phyloP scores from a whole-genome alignment of 805 yeast species.

The Zygoascus flipseniorum region DNA sequence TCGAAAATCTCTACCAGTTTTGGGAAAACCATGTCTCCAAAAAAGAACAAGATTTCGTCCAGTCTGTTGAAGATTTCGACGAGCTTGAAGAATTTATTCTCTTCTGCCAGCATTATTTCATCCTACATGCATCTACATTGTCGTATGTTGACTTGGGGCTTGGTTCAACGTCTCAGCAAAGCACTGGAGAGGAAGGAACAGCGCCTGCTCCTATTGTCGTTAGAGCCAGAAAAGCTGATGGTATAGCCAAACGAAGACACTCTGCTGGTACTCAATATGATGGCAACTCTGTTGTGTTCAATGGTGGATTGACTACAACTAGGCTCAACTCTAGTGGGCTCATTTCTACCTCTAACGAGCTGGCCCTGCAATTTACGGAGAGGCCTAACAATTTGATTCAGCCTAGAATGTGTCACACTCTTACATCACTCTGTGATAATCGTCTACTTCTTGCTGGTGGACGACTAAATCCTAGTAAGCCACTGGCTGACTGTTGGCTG shows the following conservation, averaged over 20 bases:
- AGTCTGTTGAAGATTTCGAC: slow-evolving; percentile 59
- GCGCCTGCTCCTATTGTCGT: background rate
- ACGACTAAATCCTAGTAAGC: slow-evolving; percentile 48
- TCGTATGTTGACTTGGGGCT: background rate
- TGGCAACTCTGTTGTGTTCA: slow-evolving; percentile 15
- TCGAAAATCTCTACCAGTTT: slow-evolving; percentile 46
- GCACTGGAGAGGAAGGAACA: background rate
- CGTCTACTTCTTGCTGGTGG: slow-evolving; percentile 52
- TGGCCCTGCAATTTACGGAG: background rate
- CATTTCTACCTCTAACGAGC: background rate
- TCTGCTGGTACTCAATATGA: slow-evolving; percentile 29
- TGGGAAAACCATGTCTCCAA: slow-evolving; percentile 44
- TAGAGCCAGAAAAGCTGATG: slow-evolving; percentile 5
- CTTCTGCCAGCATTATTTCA: slow-evolving; percentile 67
- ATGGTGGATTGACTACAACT: slow-evolving; percentile 31
- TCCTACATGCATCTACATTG: slow-evolving; percentile 48
- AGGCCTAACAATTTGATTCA: slow-evolving; percentile 4
- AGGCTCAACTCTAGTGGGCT: slow-evolving; percentile 13
- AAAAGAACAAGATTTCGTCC: slow-evolving; percentile 35
- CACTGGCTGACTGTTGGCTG: slow-evolving; percentile 38
- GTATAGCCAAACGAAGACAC: slow-evolving; percentile 31
- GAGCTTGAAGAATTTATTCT: slow-evolving; percentile 76
- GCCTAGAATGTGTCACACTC: slow-evolving; percentile 53
- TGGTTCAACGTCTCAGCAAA: background rate
- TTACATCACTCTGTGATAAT: slow-evolving; percentile 27